These are phyloP conservation scores for Trichoderma parareesei DNA, from an alignment of 495 filamentous ascomycete species.

Conservation along the genomic window DNA sequence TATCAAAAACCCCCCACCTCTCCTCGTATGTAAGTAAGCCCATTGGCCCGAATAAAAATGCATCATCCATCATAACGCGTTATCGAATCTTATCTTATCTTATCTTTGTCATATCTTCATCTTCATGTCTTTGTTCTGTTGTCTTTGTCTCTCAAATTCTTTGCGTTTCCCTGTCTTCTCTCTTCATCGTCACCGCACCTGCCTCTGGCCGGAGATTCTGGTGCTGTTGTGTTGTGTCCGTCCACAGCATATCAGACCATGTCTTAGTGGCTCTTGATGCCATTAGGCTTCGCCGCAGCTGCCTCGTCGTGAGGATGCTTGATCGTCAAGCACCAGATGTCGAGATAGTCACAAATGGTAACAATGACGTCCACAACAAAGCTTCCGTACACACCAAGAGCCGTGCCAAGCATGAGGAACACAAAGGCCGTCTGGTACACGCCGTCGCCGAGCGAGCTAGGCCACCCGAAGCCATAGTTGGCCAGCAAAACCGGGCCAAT, in stretches of 20 bases:
- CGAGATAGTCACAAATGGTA: constrained; percentile 93
- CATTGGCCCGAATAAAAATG: not conserved
- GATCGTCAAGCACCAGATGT: constrained; percentile 97
- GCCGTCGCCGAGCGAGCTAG: constrained; percentile 62
- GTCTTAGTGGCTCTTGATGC: constrained; percentile 26
- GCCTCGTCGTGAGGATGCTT: constrained; percentile 61
- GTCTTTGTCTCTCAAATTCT: not conserved
- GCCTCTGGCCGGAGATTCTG: not conserved
- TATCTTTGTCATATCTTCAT: not conserved
- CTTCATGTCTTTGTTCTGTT: too few species aligned
- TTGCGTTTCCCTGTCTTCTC: not conserved
- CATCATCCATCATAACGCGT: not conserved
- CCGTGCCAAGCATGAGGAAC: constrained; percentile 72
- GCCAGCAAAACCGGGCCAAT: constrained; percentile 55
- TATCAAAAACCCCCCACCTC: not conserved
- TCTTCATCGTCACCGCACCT: not conserved
- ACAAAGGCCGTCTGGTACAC: constrained; percentile 79
- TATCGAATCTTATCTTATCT: not conserved
- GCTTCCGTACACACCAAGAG: constrained; percentile 83
- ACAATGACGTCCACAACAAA: constrained; percentile 95
- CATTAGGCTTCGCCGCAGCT: constrained; percentile 21
- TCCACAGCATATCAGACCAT: not conserved
- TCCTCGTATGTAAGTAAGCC: not conserved
- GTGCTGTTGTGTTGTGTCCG: not conserved
- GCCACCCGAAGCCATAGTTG: constrained; percentile 59